Conservation (phyloP, 257 asterid genomes). For the Leptodermis oblonga region DNA sequence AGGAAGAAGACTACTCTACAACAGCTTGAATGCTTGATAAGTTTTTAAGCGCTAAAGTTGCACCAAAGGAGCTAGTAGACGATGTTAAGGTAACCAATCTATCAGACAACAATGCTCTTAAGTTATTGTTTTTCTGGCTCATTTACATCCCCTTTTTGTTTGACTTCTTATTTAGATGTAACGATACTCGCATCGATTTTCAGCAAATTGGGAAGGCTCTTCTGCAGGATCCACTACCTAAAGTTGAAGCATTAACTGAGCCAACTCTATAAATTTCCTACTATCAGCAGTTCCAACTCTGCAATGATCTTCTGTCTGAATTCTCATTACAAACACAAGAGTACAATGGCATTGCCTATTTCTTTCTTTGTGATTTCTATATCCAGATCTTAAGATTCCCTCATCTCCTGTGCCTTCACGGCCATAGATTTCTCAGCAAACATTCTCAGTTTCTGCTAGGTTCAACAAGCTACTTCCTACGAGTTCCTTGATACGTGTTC, state of each 20-base stretch:
- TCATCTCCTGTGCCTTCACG: conserved; percentile 86
- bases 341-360: too few species aligned
- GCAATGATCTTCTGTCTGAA: not conserved
- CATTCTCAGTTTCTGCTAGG: conserved; percentile 9
- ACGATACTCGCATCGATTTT: not conserved
- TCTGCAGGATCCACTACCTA: conserved; percentile 39
- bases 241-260: conserved; percentile 38
- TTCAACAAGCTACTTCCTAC: not conserved
- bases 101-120: not conserved
- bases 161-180: not conserved
- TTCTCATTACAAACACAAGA: not conserved
- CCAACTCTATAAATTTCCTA: conserved; percentile 49
- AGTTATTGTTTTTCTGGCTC: not conserved
- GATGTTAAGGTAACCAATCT: conserved; percentile 64
- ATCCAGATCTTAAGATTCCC: conserved; percentile 94
- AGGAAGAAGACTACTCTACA: conserved; percentile 74
- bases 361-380: conserved; percentile 40
- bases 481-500: not conserved
- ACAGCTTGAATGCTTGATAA: conserved; percentile 71
- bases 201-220: conserved; percentile 91
- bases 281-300: conserved; percentile 37
- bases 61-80: conserved; percentile 75
- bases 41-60: conserved; percentile 61
- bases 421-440: conserved; percentile 57
- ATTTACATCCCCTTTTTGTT: too few species aligned